phyloP scores from a whole-genome alignment of 1,139 yeast species.

The Tardiomyces digboiensis region DNA sequence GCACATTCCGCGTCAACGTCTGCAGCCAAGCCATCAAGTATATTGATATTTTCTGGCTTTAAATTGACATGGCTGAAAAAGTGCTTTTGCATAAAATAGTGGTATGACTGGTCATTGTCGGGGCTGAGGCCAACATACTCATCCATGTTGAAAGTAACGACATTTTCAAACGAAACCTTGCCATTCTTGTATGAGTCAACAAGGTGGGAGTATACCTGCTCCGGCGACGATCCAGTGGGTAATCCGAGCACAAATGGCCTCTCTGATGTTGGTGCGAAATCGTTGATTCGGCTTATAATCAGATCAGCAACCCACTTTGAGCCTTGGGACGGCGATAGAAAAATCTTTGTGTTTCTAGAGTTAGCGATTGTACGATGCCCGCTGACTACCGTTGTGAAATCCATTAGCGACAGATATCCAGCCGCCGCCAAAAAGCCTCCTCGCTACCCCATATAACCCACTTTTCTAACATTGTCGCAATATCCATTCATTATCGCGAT shows the following conservation, averaged over 20 bases:
- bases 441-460: too few relatives aligned
- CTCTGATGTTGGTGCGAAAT: slow-evolving; percentile 37
- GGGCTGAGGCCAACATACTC: slow-evolving; percentile 47
- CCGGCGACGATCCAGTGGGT: slow-evolving; percentile 62
- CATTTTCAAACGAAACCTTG: slow-evolving; percentile 40
- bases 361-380: not conserved
- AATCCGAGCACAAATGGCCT: slow-evolving; percentile 52
- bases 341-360: slow-evolving; percentile 3
- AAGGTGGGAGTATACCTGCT: slow-evolving; percentile 42
- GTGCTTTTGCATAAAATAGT: slow-evolving; percentile 51
- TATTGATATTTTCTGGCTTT: slow-evolving; percentile 44
- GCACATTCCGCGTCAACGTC: slow-evolving; percentile 41
- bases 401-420: too few relatives aligned
- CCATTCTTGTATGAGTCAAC: slow-evolving; percentile 40
- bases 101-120: slow-evolving; percentile 44
- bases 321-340: slow-evolving; percentile 28
- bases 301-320: slow-evolving; percentile 42
- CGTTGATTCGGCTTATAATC: slow-evolving; percentile 37
- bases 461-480: too few relatives aligned
- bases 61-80: slow-evolving; percentile 53
- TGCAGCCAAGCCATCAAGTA: slow-evolving; percentile 43
- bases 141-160: slow-evolving; percentile 56
- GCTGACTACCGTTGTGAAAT: too few relatives aligned
- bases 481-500: too few relatives aligned
- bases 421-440: too few relatives aligned